These are phyloP conservation scores for Balakata baccata DNA, from an alignment of 345 rosid species.

Conservation along the genomic window DNA sequence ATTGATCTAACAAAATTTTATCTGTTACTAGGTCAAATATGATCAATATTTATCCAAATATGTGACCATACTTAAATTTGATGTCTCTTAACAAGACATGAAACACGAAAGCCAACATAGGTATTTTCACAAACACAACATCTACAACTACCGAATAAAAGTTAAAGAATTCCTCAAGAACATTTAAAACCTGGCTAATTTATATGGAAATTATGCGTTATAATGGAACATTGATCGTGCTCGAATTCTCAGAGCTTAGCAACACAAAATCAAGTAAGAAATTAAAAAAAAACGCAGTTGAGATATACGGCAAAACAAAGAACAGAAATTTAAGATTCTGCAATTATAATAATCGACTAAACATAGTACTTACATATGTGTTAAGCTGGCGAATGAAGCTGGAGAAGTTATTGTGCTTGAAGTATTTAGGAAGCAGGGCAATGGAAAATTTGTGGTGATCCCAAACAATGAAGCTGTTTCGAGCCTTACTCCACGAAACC, in stretches of 20 bases:
- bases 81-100: not conserved
- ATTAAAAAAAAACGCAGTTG: not conserved
- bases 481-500: slow-evolving; percentile 26
- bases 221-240: no score
- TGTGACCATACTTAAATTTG: not conserved
- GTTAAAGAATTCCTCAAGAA: not conserved
- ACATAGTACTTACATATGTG: slow-evolving; percentile 25
- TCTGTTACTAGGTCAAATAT: not conserved
- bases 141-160: not conserved
- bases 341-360: not conserved
- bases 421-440: slow-evolving; percentile 26
- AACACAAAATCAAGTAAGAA: no score
- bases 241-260: no score
- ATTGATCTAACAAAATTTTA: not conserved
- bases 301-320: not conserved
- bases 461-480: slow-evolving; percentile 35
- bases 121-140: slow-evolving; percentile 7
- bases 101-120: not conserved
- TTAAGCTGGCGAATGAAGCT: slow-evolving; percentile 39
- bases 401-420: slow-evolving; percentile 36
- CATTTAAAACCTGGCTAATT: no score
- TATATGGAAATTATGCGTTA: no score
- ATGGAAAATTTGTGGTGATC: slow-evolving; percentile 23
- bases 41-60: not conserved
- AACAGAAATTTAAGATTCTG: not conserved